These are phyloP conservation scores for Dalbergia cultrata DNA, from an alignment of 306 rosid genomes.

Conservation along the genomic window DNA sequence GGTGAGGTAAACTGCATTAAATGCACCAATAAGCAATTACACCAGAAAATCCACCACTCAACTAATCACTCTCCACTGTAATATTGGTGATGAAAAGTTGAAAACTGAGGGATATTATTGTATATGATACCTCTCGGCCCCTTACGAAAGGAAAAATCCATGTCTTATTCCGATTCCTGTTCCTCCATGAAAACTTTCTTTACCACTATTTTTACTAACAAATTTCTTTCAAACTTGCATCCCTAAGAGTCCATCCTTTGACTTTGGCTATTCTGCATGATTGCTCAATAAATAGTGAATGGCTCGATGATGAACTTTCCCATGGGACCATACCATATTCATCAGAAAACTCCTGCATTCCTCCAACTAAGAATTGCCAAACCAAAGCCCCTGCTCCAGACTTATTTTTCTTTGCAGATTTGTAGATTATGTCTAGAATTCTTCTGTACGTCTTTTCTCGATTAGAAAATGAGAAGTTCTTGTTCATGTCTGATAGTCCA, in stretches of 20 bases:
- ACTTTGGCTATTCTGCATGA: conserved; percentile 82
- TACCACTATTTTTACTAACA: conserved; percentile 59
- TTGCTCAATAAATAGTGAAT: conserved; percentile 60
- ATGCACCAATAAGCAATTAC: no score
- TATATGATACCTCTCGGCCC: conserved; percentile 45
- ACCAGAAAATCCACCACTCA: conserved; percentile 15
- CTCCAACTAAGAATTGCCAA: conserved; percentile 87
- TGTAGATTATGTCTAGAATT: conserved; percentile 66
- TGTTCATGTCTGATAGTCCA: conserved; percentile 72
- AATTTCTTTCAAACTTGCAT: conserved; percentile 56
- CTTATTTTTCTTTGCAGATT: conserved; percentile 75
- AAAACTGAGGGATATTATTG: conserved; percentile 34
- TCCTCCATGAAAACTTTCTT: conserved; percentile 13
- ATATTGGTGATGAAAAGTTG: conserved; percentile 36
- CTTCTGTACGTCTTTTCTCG: conserved; percentile 66
- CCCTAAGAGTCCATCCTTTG: conserved; percentile 56
- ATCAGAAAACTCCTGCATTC: conserved; percentile 82
- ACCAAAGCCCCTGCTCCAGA: conserved; percentile 90
- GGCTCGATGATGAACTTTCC: conserved; percentile 62
- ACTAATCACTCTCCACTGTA: conserved; percentile 46
- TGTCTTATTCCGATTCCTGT: conserved; percentile 18
- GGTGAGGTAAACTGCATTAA: no score
- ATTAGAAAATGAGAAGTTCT: conserved; percentile 62
- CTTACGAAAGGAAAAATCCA: conserved; percentile 28
- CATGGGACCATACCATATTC: conserved; percentile 83